A percentile compares a stretch with the other conserved stretches of the same genome.
Conservation (phyloP, 192 early-diverging fungal genomes). For the Gonapodya sp. region DNA sequence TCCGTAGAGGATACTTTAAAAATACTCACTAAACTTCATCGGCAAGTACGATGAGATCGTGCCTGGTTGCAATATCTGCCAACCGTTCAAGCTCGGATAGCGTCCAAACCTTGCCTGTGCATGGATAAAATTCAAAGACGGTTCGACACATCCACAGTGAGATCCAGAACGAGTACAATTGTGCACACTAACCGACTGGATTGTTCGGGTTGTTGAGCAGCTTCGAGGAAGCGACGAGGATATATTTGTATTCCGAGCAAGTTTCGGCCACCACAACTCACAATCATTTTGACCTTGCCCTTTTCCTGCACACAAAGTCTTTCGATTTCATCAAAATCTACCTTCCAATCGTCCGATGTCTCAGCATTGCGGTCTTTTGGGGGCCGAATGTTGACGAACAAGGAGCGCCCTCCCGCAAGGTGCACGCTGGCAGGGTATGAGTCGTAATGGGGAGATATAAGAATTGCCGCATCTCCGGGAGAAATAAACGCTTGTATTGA, state of each 20-base stretch:
- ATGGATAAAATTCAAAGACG: not conserved
- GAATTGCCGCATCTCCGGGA: conserved; percentile 74
- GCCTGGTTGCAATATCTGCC: conserved; percentile 60
- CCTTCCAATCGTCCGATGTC: conserved; percentile 73
- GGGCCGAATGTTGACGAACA: conserved; percentile 70
- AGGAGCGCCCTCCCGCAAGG: conserved; percentile 79
- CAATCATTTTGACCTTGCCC: not conserved
- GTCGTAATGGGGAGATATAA: conserved; percentile 96
- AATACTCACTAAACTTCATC: conserved; percentile 66
- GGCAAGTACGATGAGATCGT: conserved; percentile 78
- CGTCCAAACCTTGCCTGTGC: conserved; percentile 68
- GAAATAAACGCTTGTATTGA: conserved; percentile 62
- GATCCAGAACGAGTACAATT: conserved; percentile 3
- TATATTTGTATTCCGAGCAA: too few relatives aligned
- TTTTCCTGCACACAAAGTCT: conserved; percentile 35
- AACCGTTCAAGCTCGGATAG: conserved; percentile 64
- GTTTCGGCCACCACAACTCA: not conserved
- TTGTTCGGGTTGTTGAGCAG: conserved; percentile 97
- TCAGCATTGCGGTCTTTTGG: conserved; percentile 28
- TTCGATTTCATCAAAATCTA: conserved; percentile 73
- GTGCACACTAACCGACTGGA: conserved; percentile 37
- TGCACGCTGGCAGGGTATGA: conserved; percentile 65
- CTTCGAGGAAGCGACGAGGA: too few relatives aligned
- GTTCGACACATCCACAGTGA: conserved; percentile 5
- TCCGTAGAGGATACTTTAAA: conserved; percentile 8